These are phyloP conservation scores for Candida sphagnicola DNA, from an alignment of 805 yeast species.

Conservation along the genomic window DNA sequence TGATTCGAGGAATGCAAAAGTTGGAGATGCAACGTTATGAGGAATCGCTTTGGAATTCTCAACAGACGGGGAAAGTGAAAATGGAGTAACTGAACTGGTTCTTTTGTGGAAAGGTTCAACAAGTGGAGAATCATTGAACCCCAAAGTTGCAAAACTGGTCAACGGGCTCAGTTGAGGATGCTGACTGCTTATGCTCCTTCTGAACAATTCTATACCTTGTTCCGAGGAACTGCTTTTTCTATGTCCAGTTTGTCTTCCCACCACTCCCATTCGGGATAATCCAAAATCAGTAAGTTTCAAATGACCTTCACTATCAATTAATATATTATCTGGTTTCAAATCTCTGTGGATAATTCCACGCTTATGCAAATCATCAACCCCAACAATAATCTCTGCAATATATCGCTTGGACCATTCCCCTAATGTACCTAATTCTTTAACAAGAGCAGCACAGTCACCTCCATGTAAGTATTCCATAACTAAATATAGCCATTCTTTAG, in stretches of 20 bases:
- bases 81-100: slow-evolving; percentile 41
- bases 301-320: slow-evolving; percentile 86
- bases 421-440: slow-evolving; percentile 75
- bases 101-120: slow-evolving; percentile 27
- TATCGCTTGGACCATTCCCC: slow-evolving; percentile 87
- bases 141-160: slow-evolving; percentile 13
- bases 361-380: slow-evolving; percentile 83
- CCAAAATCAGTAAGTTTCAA: slow-evolving; percentile 95
- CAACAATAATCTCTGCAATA: slow-evolving; percentile 85
- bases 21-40: slow-evolving; percentile 11
- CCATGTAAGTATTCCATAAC: slow-evolving; percentile 97
- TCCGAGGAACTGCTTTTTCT: slow-evolving; percentile 41
- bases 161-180: slow-evolving; percentile 20
- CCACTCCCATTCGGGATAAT: slow-evolving; percentile 80
- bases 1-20: slow-evolving; percentile 10
- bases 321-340: slow-evolving; percentile 87
- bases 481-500: slow-evolving; percentile 75
- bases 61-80: slow-evolving; percentile 38
- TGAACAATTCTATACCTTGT: slow-evolving; percentile 37
- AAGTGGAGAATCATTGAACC: slow-evolving; percentile 21
- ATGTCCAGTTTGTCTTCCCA: slow-evolving; percentile 66
- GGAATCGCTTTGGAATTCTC: slow-evolving; percentile 20
- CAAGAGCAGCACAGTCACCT: slow-evolving; percentile 88
- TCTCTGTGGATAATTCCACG: slow-evolving; percentile 93
- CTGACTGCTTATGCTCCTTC: slow-evolving; percentile 20